Base-by-base conservation (phyloP, 176 grass and related monocot species). In the Poa pratensis region DNA sequence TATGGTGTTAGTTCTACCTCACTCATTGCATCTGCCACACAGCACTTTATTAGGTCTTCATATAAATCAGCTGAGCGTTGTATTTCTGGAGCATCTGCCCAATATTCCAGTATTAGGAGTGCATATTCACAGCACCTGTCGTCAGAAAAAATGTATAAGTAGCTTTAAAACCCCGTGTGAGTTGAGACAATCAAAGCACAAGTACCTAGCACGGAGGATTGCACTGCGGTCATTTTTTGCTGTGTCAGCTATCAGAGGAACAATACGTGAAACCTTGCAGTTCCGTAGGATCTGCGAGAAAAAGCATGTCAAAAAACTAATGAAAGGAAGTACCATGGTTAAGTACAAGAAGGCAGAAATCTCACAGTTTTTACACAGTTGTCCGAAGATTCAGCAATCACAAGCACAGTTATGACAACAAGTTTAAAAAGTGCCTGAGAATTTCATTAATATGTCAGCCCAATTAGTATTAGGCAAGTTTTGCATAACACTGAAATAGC, bases 81-180 rank as follows among this genome's bases (percentile, higher is more conserved):
- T 87, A 97, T 97, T 92, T 97, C 94, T 79, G 81, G 92, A 70
- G 92, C 92, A 91, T 97, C 94, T 53, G 92, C 92, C 94, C 94
- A 94, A 84, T 94, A 94, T 85, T 97, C 94, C 50, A 97, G 78
- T 89, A 92, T 55, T 87, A 94, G 84, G 69, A 97, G 86, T 55
- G 94, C 88, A 94, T 97, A 97, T 76, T 94, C 94, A 79, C 92
- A 92, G 54, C 94, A 97, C 81, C 94, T 97, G 84, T 59, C 68
- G 77, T 82, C 84, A 58, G 24, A 77, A 49, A 26, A 85, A 80
- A 50, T 39, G 52, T 62, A 85, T 92, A 64, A 83, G 66, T 86
- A 61, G 53, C 46, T 83, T 18, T 50, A 86, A 66, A 39, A 83
- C 34, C 66, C 49, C 68, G 51, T 70, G 20, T 7, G 27, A 34